Evolutionary conservation across 768 basidiomycete genomes (phyloP).

Genomic region (Pleurotus pulmonarius): DNA sequence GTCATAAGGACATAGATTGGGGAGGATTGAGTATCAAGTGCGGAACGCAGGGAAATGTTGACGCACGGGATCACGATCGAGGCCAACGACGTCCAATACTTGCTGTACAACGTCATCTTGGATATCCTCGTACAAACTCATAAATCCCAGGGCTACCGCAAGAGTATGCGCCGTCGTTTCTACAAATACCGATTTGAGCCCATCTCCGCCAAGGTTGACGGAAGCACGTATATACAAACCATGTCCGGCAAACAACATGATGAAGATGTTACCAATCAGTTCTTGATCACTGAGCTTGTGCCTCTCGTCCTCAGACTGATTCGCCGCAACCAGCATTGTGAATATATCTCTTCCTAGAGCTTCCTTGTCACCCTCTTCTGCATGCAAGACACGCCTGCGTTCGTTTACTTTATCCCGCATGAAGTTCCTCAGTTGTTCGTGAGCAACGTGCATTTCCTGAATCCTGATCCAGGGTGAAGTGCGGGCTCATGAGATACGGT

Average conservation of each 20-base stretch:
- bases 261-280: constrained; percentile 48
- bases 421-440: constrained; percentile 27
- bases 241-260: constrained; percentile 56
- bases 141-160: constrained; percentile 41
- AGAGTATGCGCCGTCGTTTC: constrained; percentile 51
- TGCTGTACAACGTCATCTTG: constrained; percentile 47
- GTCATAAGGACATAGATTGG: background rate
- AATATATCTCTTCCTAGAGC: constrained; percentile 28
- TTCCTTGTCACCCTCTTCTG: constrained; percentile 2
- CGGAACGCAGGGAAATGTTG: background rate
- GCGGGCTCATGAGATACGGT: too few relatives aligned
- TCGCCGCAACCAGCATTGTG: constrained; percentile 40
- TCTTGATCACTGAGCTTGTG: constrained; percentile 35
- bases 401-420: constrained; percentile 34
- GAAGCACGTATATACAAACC: constrained; percentile 25
- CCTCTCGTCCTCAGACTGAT: constrained; percentile 38
- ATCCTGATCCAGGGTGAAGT: constrained; percentile 15
- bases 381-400: constrained; percentile 25
- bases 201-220: background rate
- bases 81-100: constrained; percentile 33
- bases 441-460: constrained; percentile 21
- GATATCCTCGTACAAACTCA: constrained; percentile 40
- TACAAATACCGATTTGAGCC: constrained; percentile 11
- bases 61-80: constrained; percentile 29
- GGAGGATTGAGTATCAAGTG: background rate